These are phyloP conservation scores for Mallotus repandus DNA, from an alignment of 441 rosid species.

Conservation along the genomic window DNA sequence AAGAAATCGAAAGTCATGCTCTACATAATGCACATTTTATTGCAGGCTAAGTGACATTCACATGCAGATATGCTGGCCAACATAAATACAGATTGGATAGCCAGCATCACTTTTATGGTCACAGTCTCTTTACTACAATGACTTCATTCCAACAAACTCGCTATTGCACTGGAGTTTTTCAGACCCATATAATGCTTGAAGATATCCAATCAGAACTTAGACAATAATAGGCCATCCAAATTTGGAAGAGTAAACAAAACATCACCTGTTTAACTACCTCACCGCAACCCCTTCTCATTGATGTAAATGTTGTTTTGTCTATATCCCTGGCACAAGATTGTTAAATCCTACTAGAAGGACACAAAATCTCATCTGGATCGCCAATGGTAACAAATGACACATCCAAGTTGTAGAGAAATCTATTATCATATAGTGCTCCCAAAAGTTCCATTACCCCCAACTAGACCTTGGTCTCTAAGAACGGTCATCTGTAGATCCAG, in stretches of 20 bases:
- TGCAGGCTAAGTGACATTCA: neutral
- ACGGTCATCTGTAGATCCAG: neutral
- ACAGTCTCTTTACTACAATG: neutral
- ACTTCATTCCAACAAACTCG: slow-evolving; percentile 9
- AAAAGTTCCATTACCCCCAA: neutral
- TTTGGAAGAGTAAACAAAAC: neutral
- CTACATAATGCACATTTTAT: neutral
- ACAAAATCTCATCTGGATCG: neutral
- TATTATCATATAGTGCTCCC: neutral
- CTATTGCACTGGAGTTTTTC: neutral
- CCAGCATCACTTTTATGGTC: neutral
- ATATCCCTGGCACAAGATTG: neutral
- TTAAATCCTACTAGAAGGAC: slow-evolving; percentile 5
- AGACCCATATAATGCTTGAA: neutral
- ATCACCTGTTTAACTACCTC: slow-evolving; percentile 10
- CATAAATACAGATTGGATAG: neutral
- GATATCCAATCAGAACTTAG: neutral
- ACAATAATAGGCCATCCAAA: neutral
- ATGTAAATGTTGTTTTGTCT: neutral
- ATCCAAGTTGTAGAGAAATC: neutral
- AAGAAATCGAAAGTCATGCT: neutral
- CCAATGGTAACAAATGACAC: neutral
- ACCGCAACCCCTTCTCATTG: neutral
- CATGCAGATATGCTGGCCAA: slow-evolving; percentile 3
- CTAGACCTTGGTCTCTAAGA: neutral